These are phyloP conservation scores for Phoma sp. DNA, from an alignment of 2,329 filamentous ascomycete genomes.

Conservation along the genomic window DNA sequence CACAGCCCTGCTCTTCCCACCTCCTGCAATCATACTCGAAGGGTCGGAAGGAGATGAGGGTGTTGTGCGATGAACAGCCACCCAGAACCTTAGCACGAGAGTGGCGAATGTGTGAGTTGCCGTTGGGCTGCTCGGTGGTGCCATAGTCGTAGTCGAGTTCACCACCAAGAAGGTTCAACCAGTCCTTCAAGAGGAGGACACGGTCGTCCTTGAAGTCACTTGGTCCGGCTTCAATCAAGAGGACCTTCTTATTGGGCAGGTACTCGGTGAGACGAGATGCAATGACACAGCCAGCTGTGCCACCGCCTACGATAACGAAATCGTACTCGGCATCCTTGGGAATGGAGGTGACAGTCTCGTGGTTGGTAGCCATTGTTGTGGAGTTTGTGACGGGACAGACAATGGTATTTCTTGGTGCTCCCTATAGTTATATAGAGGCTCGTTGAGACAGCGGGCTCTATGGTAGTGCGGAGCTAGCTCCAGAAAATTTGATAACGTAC, in stretches of 20 bases:
- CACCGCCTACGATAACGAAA: conserved; percentile 85
- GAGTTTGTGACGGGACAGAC: conserved; percentile 1
- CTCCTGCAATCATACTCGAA: conserved; percentile 87
- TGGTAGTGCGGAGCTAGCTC: conserved; percentile 17
- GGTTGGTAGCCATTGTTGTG: conserved; percentile 53
- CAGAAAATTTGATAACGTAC: conserved; percentile 15
- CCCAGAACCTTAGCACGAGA: conserved; percentile 91
- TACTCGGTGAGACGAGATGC: conserved; percentile 82
- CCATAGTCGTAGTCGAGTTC: conserved; percentile 90
- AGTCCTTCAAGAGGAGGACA: conserved; percentile 85
- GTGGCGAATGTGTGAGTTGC: conserved; percentile 90
- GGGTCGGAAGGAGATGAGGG: conserved; percentile 88
- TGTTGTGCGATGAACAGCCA: conserved; percentile 93
- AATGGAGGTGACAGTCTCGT: conserved; percentile 64
- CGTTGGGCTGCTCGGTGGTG: conserved; percentile 87
- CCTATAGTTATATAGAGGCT: conserved; percentile 12
- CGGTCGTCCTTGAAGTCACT: conserved; percentile 89
- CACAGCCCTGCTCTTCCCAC: conserved; percentile 82
- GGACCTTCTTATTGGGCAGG: conserved; percentile 78
- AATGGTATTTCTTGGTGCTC: neutral
- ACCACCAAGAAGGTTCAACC: conserved; percentile 82
- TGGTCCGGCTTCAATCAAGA: conserved; percentile 87
- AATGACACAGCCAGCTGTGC: conserved; percentile 85
- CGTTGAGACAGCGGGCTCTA: neutral
- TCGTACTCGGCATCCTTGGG: conserved; percentile 71